phyloP scores from a whole-genome alignment of 768 basidiomycete species.

The Agaricus subrufescens region DNA sequence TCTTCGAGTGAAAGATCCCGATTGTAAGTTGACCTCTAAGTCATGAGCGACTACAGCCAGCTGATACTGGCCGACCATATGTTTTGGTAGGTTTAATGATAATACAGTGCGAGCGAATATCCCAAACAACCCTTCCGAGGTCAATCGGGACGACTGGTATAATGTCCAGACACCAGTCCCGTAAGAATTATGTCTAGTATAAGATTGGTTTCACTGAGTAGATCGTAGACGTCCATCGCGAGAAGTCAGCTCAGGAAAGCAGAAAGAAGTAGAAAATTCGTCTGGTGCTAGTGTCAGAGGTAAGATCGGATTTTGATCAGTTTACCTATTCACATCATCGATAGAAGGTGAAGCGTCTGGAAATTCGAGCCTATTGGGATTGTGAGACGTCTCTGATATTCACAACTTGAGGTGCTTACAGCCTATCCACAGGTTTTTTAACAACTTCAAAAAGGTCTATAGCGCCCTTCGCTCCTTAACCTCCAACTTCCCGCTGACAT shows the following conservation, averaged over 20 bases:
- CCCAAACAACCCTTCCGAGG: neutral
- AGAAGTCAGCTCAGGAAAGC: neutral
- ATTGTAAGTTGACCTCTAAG: neutral
- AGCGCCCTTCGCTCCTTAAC: too few relatives aligned
- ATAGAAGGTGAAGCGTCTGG: too few relatives aligned
- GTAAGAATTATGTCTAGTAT: neutral
- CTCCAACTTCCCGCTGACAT: neutral
- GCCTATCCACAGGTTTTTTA: too few relatives aligned
- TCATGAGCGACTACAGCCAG: neutral
- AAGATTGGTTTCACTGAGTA: neutral
- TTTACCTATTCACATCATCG: too few relatives aligned
- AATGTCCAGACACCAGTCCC: neutral
- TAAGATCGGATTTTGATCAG: neutral
- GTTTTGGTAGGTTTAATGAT: neutral
- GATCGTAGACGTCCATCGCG: neutral
- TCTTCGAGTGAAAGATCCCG: too few relatives aligned
- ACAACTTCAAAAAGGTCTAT: too few relatives aligned
- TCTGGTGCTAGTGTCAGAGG: neutral
- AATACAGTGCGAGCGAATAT: neutral
- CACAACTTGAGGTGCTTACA: too few relatives aligned
- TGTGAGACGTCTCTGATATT: too few relatives aligned
- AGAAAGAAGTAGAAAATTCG: neutral
- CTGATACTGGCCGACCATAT: neutral
- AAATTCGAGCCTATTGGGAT: too few relatives aligned
- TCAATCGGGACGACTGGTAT: neutral